Percentiles rank a stretch among this genome's conserved stretches.
phyloP scores from a whole-genome alignment of 2,329 filamentous ascomycete species.

The Fusarium dlaminii region DNA sequence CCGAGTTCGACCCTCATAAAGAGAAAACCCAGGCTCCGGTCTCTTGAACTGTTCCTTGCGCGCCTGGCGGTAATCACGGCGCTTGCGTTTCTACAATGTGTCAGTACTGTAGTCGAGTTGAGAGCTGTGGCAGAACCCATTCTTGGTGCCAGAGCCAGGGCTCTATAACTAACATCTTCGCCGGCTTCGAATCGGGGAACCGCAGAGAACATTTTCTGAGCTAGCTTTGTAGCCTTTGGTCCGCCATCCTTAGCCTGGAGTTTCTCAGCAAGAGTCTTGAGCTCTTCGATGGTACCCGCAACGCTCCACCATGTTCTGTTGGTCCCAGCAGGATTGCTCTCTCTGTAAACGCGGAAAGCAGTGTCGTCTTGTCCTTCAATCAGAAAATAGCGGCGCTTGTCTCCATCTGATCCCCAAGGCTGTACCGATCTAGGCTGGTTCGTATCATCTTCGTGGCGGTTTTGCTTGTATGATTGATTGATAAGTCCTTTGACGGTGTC shows the following conservation, averaged over 20 bases:
- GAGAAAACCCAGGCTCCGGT: conserved; percentile 87
- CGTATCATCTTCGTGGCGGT: conserved; percentile 78
- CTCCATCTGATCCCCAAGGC: conserved; percentile 87
- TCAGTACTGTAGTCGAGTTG: conserved; percentile 22
- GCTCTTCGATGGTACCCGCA: conserved; percentile 88
- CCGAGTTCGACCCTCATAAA: conserved; percentile 95
- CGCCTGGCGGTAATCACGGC: conserved; percentile 87
- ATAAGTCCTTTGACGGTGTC: conserved; percentile 83
- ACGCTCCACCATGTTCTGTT: conserved; percentile 91
- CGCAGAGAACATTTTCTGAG: conserved; percentile 79
- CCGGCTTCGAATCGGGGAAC: conserved; percentile 92
- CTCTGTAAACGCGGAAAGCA: conserved; percentile 90
- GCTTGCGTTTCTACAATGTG: conserved; percentile 80
- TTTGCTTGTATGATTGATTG: conserved; percentile 88
- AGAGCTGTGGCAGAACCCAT: neutral
- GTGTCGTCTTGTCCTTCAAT: conserved; percentile 96
- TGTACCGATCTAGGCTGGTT: conserved; percentile 92
- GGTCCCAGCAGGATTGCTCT: conserved; percentile 83
- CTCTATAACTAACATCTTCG: conserved; percentile 73
- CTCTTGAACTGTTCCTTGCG: conserved; percentile 89
- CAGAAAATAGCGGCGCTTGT: conserved; percentile 92
- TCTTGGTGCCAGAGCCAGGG: neutral
- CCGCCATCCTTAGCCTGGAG: conserved; percentile 80
- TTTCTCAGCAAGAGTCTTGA: conserved; percentile 78
- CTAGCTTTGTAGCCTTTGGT: conserved; percentile 80